Base-by-base conservation (phyloP, 2,329 filamentous ascomycete genomes). In the Alternaria alternata region DNA sequence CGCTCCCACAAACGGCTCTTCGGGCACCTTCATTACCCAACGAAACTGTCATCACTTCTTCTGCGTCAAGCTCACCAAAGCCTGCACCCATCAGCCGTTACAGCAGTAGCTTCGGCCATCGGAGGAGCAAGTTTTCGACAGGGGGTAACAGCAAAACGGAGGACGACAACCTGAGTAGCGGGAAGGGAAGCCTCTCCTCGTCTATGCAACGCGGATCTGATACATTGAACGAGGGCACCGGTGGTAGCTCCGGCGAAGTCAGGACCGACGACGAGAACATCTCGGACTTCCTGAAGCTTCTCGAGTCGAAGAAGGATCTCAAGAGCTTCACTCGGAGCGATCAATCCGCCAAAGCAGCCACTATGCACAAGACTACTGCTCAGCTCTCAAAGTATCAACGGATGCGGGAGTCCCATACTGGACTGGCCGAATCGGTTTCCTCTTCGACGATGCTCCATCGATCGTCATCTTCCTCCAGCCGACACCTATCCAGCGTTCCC, bases 101-200 rank as follows among this genome's bases (percentile, higher is more conserved):
- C 75, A 96, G 93, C 78, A 98, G 94, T 78, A 97, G 94, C 73
- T 99, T 99, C 72, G 91, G 90, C 7, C 93, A 97, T 75, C 88
- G 95, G 46, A 88, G 92, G 55, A 90, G 87, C 28, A 88, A 93
- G 44, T 87, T 89, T 24, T 96, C 93, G 0, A 91, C 91, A 57
- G 90, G 91, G 32, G 90, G 91, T 20, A 85, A 87, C 20, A 92
- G 89, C 72, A 89, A 85, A 64, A 83, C 82, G 2, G 90, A 92
- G 53, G 91, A 93, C 63, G 91, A 93, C 69, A 90, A 91, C 72
- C 83, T 83, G 36, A 93, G 91, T 78, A 97, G 94, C 73, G 91
- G 91, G n/a, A 89, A 90, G 67, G 90, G 90, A 62, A 93, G 91
- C 70, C 79, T 90, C 5, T 86, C 89, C 0, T 93, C 91, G 0